Conservation (phyloP, 805 yeast species). For the Pichia manshurica region DNA sequence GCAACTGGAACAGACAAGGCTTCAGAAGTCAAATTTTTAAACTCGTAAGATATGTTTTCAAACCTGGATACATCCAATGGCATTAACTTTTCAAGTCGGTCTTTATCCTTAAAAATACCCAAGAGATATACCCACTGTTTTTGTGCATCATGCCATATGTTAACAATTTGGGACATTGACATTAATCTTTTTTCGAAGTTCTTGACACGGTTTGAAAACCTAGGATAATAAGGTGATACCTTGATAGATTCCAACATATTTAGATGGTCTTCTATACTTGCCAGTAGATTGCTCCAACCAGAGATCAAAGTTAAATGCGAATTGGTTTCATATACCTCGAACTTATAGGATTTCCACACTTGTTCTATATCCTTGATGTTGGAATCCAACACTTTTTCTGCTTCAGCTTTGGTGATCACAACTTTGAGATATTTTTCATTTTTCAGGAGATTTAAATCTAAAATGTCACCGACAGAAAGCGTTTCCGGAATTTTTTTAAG, state of each 20-base stretch:
- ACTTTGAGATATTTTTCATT: slow-evolving; percentile 44
- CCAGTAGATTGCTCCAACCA: slow-evolving; percentile 63
- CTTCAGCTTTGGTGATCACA: slow-evolving; percentile 58
- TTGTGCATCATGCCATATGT: slow-evolving; percentile 78
- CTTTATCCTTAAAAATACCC: slow-evolving; percentile 63
- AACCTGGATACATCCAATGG: slow-evolving; percentile 70
- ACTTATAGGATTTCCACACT: slow-evolving; percentile 49
- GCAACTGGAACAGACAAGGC: slow-evolving; percentile 45
- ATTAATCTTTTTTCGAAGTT: slow-evolving; percentile 55
- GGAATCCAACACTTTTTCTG: slow-evolving; percentile 62
- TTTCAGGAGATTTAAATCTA: slow-evolving; percentile 46
- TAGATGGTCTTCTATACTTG: slow-evolving; percentile 53
- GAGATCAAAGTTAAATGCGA: slow-evolving; percentile 50
- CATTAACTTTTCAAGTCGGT: slow-evolving; percentile 54
- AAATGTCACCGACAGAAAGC: slow-evolving; percentile 52
- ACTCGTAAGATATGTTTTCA: slow-evolving; percentile 55
- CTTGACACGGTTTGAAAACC: slow-evolving; percentile 53
- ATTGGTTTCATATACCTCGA: slow-evolving; percentile 50
- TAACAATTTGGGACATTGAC: slow-evolving; percentile 45
- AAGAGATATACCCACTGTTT: slow-evolving; percentile 82
- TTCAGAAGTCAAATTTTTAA: slow-evolving; percentile 44
- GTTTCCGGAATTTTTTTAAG: slow-evolving; percentile 16
- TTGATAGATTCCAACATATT: slow-evolving; percentile 64
- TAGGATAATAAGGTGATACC: slow-evolving; percentile 53
- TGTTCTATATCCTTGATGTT: slow-evolving; percentile 44